Evolutionary conservation across 768 basidiomycete species (phyloP).

Genomic region (Termitomyces sp.): DNA sequence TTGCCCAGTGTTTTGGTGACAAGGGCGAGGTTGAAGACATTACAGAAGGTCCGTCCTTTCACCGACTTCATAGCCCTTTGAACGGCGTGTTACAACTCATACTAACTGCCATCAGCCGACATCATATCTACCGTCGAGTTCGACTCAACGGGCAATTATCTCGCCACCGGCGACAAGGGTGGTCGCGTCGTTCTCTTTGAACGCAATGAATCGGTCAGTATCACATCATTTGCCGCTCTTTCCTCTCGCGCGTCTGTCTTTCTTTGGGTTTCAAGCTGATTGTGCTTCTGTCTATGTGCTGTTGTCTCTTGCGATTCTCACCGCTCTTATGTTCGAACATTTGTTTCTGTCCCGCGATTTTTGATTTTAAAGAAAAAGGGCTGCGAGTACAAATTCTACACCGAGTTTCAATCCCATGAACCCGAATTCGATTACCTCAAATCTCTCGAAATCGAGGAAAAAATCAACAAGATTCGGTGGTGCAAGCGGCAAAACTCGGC

Average conservation of each 20-base stretch:
- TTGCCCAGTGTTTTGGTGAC: conserved; percentile 99
- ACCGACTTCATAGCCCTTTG: conserved; percentile 2
- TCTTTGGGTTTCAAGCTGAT: conserved; percentile 25
- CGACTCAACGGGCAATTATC: conserved; percentile 98
- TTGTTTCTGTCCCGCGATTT: conserved; percentile 19
- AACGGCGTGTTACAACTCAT: conserved; percentile 2
- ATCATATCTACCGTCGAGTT: conserved; percentile 99
- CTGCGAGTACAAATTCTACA: conserved; percentile 99
- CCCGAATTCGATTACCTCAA: conserved; percentile 99
- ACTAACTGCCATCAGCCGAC: conserved; percentile 65
- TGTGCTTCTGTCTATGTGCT: conserved; percentile 21
- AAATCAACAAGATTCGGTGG: conserved; percentile 99
- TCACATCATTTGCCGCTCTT: conserved; percentile 10
- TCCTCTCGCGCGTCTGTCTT: conserved; percentile 11
- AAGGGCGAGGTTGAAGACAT: conserved; percentile 99
- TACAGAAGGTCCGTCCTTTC: conserved; percentile 75
- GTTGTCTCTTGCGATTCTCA: conserved; percentile 7
- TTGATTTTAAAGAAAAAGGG: conserved; percentile 82
- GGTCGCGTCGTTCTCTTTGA: conserved; percentile 98
- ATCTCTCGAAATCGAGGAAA: conserved; percentile 99
- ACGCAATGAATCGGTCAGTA: conserved; percentile 86
- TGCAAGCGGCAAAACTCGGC: conserved; percentile 97
- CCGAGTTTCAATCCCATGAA: conserved; percentile 99
- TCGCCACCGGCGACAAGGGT: conserved; percentile 99
- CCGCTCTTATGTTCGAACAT: conserved; percentile 9